phyloP scores from a whole-genome alignment of 371 early-diverging fungal species.

The Mucor irregularis region DNA sequence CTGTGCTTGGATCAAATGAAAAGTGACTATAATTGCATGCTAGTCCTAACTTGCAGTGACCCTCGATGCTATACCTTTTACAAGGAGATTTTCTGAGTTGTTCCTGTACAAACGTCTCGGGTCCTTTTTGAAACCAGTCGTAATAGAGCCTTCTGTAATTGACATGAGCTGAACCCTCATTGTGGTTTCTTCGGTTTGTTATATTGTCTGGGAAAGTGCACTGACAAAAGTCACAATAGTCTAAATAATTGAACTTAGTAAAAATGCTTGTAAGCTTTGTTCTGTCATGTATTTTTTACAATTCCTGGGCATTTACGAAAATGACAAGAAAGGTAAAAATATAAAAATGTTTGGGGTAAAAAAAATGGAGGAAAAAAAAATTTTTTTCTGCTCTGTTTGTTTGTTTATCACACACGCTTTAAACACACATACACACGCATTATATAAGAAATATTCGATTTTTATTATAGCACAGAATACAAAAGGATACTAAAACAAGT shows the following conservation, averaged over 20 bases:
- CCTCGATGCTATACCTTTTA: slow-evolving; percentile 21
- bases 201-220: slow-evolving; percentile 51
- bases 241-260: slow-evolving; percentile 18
- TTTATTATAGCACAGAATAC: too few relatives aligned
- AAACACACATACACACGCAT: neutral
- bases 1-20: slow-evolving; percentile 16
- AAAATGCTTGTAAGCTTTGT: too few relatives aligned
- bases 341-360: slow-evolving; percentile 5
- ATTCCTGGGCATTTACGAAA: slow-evolving; percentile 21
- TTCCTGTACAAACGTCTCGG: slow-evolving; percentile 37
- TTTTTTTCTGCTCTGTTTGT: neutral
- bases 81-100: slow-evolving; percentile 44
- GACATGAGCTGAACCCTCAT: slow-evolving; percentile 35
- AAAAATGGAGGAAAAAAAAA: slow-evolving; percentile 1
- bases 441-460: neutral
- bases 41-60: slow-evolving; percentile 39
- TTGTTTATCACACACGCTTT: too few relatives aligned
- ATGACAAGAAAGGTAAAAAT: slow-evolving; percentile 1
- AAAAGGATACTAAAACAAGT: neutral
- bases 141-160: slow-evolving; percentile 41
- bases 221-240: slow-evolving; percentile 50
- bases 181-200: slow-evolving; percentile 45
- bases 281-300: slow-evolving; percentile 5
- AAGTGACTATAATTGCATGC: slow-evolving; percentile 44
- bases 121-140: slow-evolving; percentile 47